These are phyloP conservation scores for Xanthoconium stramineum DNA, from an alignment of 768 basidiomycete species.

Conservation along the genomic window DNA sequence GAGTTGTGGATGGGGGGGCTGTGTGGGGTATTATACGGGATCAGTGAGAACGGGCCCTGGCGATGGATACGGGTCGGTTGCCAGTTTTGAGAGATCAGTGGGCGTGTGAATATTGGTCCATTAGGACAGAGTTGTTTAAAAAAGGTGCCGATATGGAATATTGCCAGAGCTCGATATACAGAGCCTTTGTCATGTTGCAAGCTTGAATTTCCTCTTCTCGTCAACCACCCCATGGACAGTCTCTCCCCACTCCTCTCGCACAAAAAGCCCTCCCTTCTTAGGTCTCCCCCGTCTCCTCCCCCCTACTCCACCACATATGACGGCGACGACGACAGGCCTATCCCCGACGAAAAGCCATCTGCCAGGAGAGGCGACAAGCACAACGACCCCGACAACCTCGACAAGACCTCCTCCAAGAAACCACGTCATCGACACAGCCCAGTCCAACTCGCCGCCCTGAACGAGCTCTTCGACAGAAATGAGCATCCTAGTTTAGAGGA, in stretches of 20 bases:
- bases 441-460: conserved; percentile 69
- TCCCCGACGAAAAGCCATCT: conserved; percentile 26
- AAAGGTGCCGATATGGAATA: conserved; percentile 39
- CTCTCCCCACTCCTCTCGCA: conserved; percentile 15
- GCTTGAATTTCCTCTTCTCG: conserved; percentile 33
- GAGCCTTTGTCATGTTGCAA: conserved; percentile 38
- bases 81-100: conserved; percentile 5
- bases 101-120: conserved; percentile 29
- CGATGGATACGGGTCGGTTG: neutral
- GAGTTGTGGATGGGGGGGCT: neutral
- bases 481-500: conserved; percentile 73
- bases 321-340: conserved; percentile 20
- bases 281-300: conserved; percentile 11
- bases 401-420: conserved; percentile 50
- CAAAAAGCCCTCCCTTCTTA: conserved; percentile 10
- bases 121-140: conserved; percentile 33
- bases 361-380: conserved; percentile 20
- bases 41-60: neutral
- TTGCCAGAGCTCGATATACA: conserved; percentile 38
- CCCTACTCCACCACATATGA: conserved; percentile 10
- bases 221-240: conserved; percentile 27
- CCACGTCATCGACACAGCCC: conserved; percentile 76
- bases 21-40: neutral
- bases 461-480: conserved; percentile 72
- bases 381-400: conserved; percentile 21